These are phyloP conservation scores for Aristolochia contorta DNA, from an alignment of 164 flowering plant genomes.

Conservation along the genomic window DNA sequence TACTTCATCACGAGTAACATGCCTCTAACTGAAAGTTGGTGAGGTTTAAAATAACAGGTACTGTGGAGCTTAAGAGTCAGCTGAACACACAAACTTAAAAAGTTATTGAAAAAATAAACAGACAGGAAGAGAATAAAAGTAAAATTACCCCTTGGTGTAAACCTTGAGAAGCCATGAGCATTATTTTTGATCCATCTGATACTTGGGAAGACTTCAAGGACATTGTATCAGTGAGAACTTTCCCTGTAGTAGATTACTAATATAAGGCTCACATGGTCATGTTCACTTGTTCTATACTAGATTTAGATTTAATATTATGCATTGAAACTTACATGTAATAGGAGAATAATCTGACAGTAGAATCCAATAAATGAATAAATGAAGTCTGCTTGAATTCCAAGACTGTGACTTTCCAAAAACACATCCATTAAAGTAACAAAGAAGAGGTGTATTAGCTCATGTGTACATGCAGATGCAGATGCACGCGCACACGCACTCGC, in stretches of 20 bases:
- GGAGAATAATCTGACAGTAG: background rate
- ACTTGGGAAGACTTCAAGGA: constrained; percentile 42
- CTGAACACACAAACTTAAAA: background rate
- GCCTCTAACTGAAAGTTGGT: background rate
- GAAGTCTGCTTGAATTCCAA: background rate
- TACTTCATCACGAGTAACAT: background rate
- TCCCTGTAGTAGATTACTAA: constrained; percentile 33
- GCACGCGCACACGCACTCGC: too few relatives aligned
- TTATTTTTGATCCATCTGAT: constrained; percentile 53
- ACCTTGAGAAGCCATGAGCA: constrained; percentile 88
- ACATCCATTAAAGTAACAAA: background rate
- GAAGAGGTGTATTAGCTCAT: too few relatives aligned
- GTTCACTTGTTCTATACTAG: background rate
- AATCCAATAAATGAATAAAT: background rate
- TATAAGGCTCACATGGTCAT: too few relatives aligned
- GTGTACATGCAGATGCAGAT: too few relatives aligned
- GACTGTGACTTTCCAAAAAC: background rate
- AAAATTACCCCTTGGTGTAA: constrained; percentile 84
- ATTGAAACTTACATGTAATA: background rate
- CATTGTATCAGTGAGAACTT: constrained; percentile 43
- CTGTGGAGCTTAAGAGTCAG: background rate
- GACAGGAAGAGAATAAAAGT: background rate
- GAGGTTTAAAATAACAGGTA: background rate
- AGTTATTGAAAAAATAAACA: background rate
- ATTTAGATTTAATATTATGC: background rate